A percentile compares a stretch with the other conserved stretches of the same genome.
Evolutionary conservation across 2,329 filamentous ascomycete genomes (phyloP).

Genomic region (Hymenoscyphus albidus): DNA sequence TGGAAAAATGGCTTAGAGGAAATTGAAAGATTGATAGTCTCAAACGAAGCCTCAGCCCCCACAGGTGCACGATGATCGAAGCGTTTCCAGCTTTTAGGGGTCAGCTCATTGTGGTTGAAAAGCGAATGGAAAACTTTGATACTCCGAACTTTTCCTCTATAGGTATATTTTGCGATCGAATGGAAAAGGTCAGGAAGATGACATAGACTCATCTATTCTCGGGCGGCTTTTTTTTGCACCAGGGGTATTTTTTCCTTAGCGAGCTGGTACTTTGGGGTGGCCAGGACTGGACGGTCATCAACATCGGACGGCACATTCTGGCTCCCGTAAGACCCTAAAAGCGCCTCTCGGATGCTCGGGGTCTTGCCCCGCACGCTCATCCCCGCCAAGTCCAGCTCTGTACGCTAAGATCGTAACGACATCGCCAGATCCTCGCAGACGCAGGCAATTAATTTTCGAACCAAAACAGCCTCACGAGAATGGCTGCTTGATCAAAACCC

Average conservation of each 20-base stretch:
- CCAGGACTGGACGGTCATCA: neutral
- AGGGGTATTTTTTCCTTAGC: neutral
- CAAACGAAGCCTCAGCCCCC: neutral
- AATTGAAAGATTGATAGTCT: neutral
- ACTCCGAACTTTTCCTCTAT: neutral
- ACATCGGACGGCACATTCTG: neutral
- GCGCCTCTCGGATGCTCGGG: neutral
- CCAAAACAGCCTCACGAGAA: constrained; percentile 1
- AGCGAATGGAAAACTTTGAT: neutral
- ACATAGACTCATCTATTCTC: neutral
- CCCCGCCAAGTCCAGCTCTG: neutral
- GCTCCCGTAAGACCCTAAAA: neutral
- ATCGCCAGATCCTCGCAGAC: neutral
- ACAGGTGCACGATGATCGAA: neutral
- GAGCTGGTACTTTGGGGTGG: neutral
- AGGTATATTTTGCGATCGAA: neutral
- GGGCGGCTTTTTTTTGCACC: neutral
- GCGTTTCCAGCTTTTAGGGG: neutral
- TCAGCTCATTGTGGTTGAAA: neutral
- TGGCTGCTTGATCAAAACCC: neutral
- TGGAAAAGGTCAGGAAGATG: neutral
- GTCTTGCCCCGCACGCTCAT: neutral
- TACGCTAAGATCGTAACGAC: neutral
- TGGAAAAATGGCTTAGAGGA: neutral
- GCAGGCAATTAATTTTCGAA: neutral